These are phyloP conservation scores for Platanus orientalis DNA, from an alignment of 164 flowering plant genomes.

Conservation along the genomic window DNA sequence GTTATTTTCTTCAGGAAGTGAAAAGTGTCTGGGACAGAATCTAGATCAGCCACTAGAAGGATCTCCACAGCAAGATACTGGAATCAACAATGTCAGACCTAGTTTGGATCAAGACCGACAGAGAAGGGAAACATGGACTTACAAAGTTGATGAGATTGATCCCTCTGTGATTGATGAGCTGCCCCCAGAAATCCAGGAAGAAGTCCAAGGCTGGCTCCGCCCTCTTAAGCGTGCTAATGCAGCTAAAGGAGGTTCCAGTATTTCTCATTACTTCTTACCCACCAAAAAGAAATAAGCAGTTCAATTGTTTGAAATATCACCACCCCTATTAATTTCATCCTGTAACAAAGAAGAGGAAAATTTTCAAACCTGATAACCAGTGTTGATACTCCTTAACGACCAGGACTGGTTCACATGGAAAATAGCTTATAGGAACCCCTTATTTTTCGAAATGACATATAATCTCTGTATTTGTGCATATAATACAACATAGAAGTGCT, in stretches of 20 bases:
- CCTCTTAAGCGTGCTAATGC: conserved; percentile 54
- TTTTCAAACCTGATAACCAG: too few relatives aligned
- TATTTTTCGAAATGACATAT: too few relatives aligned
- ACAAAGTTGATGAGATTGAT: conserved; percentile 72
- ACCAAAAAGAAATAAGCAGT: conserved; percentile 19
- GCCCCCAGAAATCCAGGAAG: conserved; percentile 72
- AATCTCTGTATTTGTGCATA: too few relatives aligned
- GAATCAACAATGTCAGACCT: neutral
- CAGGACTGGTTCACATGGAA: too few relatives aligned
- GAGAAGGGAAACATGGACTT: conserved; percentile 41
- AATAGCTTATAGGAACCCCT: too few relatives aligned
- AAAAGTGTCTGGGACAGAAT: conserved; percentile 9
- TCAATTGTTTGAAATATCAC: neutral
- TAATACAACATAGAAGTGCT: too few relatives aligned
- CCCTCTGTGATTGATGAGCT: conserved; percentile 68
- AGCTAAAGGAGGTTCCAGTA: conserved; percentile 46
- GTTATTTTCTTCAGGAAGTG: conserved; percentile 2
- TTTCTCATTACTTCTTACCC: conserved; percentile 65
- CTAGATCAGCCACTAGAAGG: conserved; percentile 18
- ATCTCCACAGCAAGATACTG: conserved; percentile 6
- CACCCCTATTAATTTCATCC: too few relatives aligned
- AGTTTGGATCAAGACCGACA: conserved; percentile 16
- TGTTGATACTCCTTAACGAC: too few relatives aligned
- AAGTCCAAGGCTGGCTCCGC: conserved; percentile 55
- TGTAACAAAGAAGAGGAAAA: too few relatives aligned